Evolutionary conservation across 2,329 filamentous ascomycete genomes (phyloP), one percentile per base, ranked within the genome.

Genomic region (Xylaria sp.): DNA sequence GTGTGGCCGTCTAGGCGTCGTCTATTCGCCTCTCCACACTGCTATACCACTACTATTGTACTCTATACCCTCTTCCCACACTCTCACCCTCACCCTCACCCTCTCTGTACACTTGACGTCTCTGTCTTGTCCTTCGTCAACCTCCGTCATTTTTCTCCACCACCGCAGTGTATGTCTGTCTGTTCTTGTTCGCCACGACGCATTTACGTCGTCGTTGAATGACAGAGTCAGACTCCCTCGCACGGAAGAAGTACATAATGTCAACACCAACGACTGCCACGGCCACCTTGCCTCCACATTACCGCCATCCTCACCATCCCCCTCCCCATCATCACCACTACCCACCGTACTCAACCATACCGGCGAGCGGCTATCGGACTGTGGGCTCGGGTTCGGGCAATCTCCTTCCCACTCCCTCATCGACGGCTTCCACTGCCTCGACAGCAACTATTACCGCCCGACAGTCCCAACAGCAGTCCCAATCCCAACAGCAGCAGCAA

Each of bases 181-280:
- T 39, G 37, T 58, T 44, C 50, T 37, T 51, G 51, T 50, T 37
- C 48, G 52, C 52, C 46, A 72, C 67, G 63, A 70, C 69, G 55
- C 20, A 28, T 25, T 28, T 25, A 31, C 46, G 51, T 56, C 50
- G 64, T 62, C 54, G 62, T 61, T 56, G 39, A 55, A 62, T 23
- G 65, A 57, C 65, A 51, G 60, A 57, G 65, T 51, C 65, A 51
- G 64, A 57, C 57, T 18, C 65, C 72, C 69, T 44, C 13, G 25
- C 73, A 78, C 58, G 37, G 46, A 20, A 25, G 9, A 9, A 48
- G 46, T 48, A 41, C 69, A 80, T 72, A 80, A 94, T 95, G 92
- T 94, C 92, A 85, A 94, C 92, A 75, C 92, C 92, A 75, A 93
- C 92, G 71, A 92, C 90, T 78, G 91, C 90, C 77, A 92, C 91